Base-by-base conservation (phyloP, 371 early-diverging fungal species). In the Mortierella sp. region DNA sequence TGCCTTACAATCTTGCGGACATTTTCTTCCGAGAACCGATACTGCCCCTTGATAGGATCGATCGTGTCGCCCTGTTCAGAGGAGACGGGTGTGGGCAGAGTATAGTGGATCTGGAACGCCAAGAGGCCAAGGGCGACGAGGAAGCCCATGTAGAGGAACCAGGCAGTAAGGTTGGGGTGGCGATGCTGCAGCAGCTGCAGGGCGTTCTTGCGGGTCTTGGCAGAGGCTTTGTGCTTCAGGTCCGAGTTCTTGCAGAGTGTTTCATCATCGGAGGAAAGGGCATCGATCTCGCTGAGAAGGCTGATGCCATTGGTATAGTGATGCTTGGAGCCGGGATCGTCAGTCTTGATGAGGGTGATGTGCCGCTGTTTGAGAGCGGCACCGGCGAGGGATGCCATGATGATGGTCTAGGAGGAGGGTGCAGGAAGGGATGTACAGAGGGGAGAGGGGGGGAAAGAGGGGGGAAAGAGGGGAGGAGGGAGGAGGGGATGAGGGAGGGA, bases 11-110 rank as follows among this genome's bases (percentile, higher is more conserved):
- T 78, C 30, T 76, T 64, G 27, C 85, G 78, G 3, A 87, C 87
- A 60, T 85, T 87, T 47, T 81, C 65, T 50, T 89, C 89, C 21
- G 71, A 41, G 84, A 89, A 89, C 41, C 76, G 82, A 82, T 86
- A 86, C 39, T 78, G 82, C 2, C 84, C 81, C 6, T 82, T 82
- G 1, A 47, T 26, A 3, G 80, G 72, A 49, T 80, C 72, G 27
- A 78, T 23, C 13, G 53, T 21, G 19, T 50, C 28, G 3, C 67
- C 67, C n/a, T 61, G 48, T 34, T 55, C 56, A 10, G 67, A 67
- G 3, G 65, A 64, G 30, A 61, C 54, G 6, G 71, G 58, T 3
- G 58, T 67, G 68, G 61, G 84, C 65, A 59, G 65, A 52, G 61
- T 68, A 53, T 51, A 82, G 58, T 54, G 88, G 74, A 58, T 41